A percentile compares a stretch with the other conserved stretches of the same genome.
phyloP scores from a whole-genome alignment of 164 flowering plant species.

The Vitis cinerea region DNA sequence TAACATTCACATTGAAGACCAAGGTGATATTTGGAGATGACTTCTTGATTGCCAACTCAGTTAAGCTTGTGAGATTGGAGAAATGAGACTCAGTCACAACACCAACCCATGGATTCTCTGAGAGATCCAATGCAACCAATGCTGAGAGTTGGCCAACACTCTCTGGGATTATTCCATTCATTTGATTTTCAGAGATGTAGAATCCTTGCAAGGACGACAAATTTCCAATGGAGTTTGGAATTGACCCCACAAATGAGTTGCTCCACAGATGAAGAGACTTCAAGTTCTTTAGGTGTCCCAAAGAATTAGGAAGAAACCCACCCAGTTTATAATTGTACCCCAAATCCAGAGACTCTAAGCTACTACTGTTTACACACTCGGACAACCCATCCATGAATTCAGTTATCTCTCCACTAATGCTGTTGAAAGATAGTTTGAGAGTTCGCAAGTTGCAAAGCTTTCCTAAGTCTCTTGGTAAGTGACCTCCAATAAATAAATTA shows the following conservation, averaged over 20 bases:
- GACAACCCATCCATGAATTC: conserved; percentile 5
- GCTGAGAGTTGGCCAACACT: too few species aligned
- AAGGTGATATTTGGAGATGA: too few species aligned
- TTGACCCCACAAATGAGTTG: conserved; percentile 15
- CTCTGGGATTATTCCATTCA: too few species aligned
- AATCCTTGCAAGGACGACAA: conserved; percentile 6
- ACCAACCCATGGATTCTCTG: conserved; percentile 11
- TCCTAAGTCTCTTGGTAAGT: neutral
- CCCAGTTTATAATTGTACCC: conserved; percentile 2
- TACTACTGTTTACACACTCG: neutral
- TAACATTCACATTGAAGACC: too few species aligned
- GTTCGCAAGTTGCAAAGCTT: conserved; percentile 12
- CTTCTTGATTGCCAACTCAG: too few species aligned
- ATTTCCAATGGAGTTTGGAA: conserved; percentile 20
- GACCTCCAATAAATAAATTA: too few species aligned
- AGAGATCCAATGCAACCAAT: too few species aligned
- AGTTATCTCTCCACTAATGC: conserved; percentile 1
- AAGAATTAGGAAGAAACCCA: conserved; percentile 15
- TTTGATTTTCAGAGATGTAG: neutral
- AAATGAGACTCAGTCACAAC: conserved; percentile 20
- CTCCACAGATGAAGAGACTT: neutral
- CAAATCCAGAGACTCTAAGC: conserved; percentile 6
- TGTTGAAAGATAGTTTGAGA: neutral
- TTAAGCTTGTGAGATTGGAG: neutral
- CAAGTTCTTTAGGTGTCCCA: conserved; percentile 7